Percentiles rank a stretch among this genome's conserved stretches.
Conservation (phyloP, 495 filamentous ascomycete species). For the Lasiosphaeriaceae sp. region DNA sequence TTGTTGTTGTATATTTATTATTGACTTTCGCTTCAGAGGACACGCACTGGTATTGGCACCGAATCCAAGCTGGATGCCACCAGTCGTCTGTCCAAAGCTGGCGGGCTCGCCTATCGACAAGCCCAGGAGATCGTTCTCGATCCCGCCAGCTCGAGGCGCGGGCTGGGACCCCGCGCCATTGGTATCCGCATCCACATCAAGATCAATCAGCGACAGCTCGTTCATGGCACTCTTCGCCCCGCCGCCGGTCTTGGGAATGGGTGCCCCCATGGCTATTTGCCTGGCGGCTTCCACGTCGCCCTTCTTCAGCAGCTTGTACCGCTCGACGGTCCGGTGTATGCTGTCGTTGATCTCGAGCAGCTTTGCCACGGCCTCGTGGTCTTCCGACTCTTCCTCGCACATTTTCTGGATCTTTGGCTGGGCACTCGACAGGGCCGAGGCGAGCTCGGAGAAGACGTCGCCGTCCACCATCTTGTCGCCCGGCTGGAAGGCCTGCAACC, state of each 20-base stretch:
- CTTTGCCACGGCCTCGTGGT: conserved; percentile 92
- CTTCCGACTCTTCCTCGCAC: conserved; percentile 98
- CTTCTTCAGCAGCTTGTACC: conserved; percentile 91
- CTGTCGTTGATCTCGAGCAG: conserved; percentile 96
- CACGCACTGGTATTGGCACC: conserved; percentile 61
- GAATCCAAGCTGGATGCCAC: conserved; percentile 83
- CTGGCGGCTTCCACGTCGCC: conserved; percentile 87
- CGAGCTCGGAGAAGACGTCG: conserved; percentile 94
- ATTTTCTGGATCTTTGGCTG: conserved; percentile 99
- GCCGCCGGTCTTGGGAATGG: conserved; percentile 55
- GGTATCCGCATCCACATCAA: conserved; percentile 66
- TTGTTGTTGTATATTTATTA: not conserved
- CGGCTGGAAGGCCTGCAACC: conserved; percentile 76
- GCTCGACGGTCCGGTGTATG: conserved; percentile 92
- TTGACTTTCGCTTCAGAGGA: not conserved
- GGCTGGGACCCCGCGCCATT: conserved; percentile 41
- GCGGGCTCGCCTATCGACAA: conserved; percentile 46
- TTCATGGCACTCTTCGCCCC: conserved; percentile 72
- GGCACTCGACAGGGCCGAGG: conserved; percentile 84
- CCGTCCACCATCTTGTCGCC: conserved; percentile 83
- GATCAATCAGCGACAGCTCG: conserved; percentile 91
- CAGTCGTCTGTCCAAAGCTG: conserved; percentile 62
- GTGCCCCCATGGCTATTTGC: conserved; percentile 77
- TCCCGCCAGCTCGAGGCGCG: conserved; percentile 24
- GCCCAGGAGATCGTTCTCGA: conserved; percentile 54